phyloP scores from a whole-genome alignment of 768 basidiomycete species.

The Suillus alpinus region DNA sequence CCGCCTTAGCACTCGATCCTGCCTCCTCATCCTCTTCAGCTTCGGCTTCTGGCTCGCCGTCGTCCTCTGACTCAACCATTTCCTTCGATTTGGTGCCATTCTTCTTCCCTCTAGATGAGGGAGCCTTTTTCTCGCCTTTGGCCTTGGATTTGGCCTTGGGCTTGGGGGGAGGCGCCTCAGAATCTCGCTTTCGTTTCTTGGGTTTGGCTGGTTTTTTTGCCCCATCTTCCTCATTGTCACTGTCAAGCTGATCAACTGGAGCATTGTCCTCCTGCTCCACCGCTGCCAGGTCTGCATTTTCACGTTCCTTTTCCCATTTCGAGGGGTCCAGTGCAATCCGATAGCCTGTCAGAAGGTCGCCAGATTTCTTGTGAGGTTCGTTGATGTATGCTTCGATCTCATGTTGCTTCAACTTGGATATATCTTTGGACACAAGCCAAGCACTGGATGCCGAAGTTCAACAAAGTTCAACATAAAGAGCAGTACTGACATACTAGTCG shows the following conservation, averaged over 20 bases:
- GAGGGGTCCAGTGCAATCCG: conserved; percentile 71
- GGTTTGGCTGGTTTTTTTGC: conserved; percentile 43
- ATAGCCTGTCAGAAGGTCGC: conserved; percentile 76
- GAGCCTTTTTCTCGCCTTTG: conserved; percentile 40
- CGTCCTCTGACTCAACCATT: conserved; percentile 64
- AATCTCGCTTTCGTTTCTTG: conserved; percentile 67
- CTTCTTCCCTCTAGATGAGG: conserved; percentile 42
- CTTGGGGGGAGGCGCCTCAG: conserved; percentile 39
- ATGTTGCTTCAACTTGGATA: conserved; percentile 70
- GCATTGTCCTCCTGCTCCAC: conserved; percentile 55
- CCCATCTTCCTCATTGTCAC: conserved; percentile 50
- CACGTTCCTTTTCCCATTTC: conserved; percentile 56
- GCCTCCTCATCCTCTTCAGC: conserved; percentile 45
- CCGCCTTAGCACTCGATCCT: conserved; percentile 50
- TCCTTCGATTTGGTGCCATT: conserved; percentile 63
- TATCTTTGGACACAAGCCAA: conserved; percentile 82
- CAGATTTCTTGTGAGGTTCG: conserved; percentile 73
- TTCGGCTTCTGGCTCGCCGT: conserved; percentile 47
- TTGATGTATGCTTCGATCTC: conserved; percentile 84
- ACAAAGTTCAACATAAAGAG: conserved; percentile 12
- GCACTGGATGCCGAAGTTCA: conserved; percentile 47
- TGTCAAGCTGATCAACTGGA: conserved; percentile 65
- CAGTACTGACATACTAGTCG: conserved; percentile 71
- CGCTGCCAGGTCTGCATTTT: conserved; percentile 27
- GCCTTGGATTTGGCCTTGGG: conserved; percentile 43